Base-by-base conservation (phyloP, 345 rosid genomes). In the Cardamine resedifolia region DNA sequence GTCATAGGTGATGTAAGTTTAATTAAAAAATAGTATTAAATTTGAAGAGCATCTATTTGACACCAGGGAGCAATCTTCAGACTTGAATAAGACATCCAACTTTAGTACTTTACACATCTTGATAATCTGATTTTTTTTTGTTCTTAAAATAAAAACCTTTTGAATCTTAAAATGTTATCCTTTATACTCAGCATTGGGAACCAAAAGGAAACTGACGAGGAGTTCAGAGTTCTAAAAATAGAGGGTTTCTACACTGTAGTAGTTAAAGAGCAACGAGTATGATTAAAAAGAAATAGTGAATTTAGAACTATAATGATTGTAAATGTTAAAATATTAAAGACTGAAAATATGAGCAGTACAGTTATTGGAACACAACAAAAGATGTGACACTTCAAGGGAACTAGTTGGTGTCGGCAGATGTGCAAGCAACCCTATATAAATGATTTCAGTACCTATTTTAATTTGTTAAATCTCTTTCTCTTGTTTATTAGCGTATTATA, bases 301-400 rank as follows among this genome's bases (percentile, higher is more conserved):
- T 11, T 63, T 7, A 36, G 23, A 71, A 33, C 21, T 10, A 44
- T 16, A 41, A 41, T 74, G 53, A 74, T 36, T 11, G 24, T 2
- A 58, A 49, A 47, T 18, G 8, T 27, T 44, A 55, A 65, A 50
- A 21, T 57, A 55, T 47, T 64, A 26, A 48, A 64, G 76, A 49
- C 63, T 70, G 80, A 58, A 58, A 19, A 16, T 23, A 31, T 64
- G 67, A 64, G 63, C 67, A 70, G 76, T 64, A 70, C 53, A 67
- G 38, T 64, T 65, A 57, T 57, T 59, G 66, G 71, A 70, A 76
- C 76, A 57, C 30, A 64, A 71, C 76, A 50, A 64, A 58, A 51
- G 68, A 71, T 71, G 76, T 64, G 80, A 58, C 76, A 71, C 63
- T 65, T 71, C 80, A 65, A 71, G 72, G 80, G 49, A 77, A 58